Base-by-base conservation (phyloP, 139 green algal species). In the Ettlia oleoabundans region DNA sequence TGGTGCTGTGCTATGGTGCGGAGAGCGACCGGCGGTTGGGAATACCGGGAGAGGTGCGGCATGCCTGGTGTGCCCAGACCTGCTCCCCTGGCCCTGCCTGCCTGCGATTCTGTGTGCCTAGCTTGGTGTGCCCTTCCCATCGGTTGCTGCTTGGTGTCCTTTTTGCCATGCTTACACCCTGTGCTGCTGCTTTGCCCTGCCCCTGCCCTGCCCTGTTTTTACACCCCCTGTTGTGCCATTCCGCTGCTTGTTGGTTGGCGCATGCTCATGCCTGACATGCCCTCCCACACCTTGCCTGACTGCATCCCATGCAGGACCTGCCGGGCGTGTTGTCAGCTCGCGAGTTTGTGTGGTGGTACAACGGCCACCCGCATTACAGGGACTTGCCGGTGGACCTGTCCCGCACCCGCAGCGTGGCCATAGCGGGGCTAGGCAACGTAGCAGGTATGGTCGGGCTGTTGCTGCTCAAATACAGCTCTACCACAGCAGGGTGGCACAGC, bases 271-370 rank as follows among this genome's bases (percentile, higher is more conserved):
- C n/a, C n/a, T n/a, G n/a, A n/a, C n/a, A n/a, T n/a, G n/a, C n/a
- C 26, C 18, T 68, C 35, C 43, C 32, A 58, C 73, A 5, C 53
- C 19, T 69, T 32, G 73, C 62, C 30, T n/a, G n/a, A n/a, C n/a
- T n/a, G n/a, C n/a, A n/a, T n/a, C n/a, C n/a, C n/a, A n/a, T 78
- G 61, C 86, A 95, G 88, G 76, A 92, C 32, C 75, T 92, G 28
- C 38, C 76, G 3, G 92, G 91, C 7, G 89, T 98, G 22, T 78
- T 94, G 21, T 91, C 90, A 0, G 97, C 97, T 1, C 89, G 97
- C 24, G 93, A 98, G 77, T 98, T 99, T 89, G 97, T 99, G 41
- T 97, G 93, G 91, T 99, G 97, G 97, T 99, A 98, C 93, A 99
- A 99, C 83, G 97, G 94, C 6, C 96, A 99, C 85, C 95, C 97